phyloP scores from a whole-genome alignment of 495 filamentous ascomycete genomes.

The Penicillium herquei region DNA sequence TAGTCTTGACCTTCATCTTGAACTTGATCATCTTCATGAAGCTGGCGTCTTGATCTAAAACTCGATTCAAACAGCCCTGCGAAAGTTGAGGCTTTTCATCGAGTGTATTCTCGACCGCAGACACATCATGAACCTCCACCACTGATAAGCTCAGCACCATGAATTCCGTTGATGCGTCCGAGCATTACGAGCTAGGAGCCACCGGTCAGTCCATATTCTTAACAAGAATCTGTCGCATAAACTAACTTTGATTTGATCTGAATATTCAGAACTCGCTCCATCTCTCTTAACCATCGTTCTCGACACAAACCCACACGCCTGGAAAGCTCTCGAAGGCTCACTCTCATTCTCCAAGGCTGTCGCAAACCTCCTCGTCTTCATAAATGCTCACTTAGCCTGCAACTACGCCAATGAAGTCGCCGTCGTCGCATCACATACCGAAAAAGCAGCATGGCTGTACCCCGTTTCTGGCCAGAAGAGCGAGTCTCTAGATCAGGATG shows the following conservation, averaged over 20 bases:
- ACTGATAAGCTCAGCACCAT: slow-evolving; percentile 46
- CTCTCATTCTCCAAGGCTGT: slow-evolving; percentile 84
- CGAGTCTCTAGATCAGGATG: slow-evolving; percentile 30
- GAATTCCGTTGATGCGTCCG: slow-evolving; percentile 87
- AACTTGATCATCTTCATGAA: neutral
- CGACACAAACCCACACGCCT: slow-evolving; percentile 95
- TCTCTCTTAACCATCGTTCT: slow-evolving; percentile 89
- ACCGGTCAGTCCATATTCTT: slow-evolving; percentile 5
- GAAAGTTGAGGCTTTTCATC: neutral
- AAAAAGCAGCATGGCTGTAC: slow-evolving; percentile 86
- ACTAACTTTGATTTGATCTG: neutral
- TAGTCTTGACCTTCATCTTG: slow-evolving; percentile 9
- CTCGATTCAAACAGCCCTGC: neutral
- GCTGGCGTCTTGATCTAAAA: neutral
- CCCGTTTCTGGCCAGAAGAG: slow-evolving; percentile 42
- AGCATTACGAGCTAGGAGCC: slow-evolving; percentile 66
- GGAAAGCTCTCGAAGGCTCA: slow-evolving; percentile 71
- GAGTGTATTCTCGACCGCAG: slow-evolving; percentile 4
- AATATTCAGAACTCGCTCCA: slow-evolving; percentile 62
- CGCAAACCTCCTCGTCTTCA: slow-evolving; percentile 90
- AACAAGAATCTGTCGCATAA: neutral
- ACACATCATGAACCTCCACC: slow-evolving; percentile 12
- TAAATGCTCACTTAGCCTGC: slow-evolving; percentile 92
- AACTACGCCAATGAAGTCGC: slow-evolving; percentile 91
- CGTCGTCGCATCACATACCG: slow-evolving; percentile 83